Evolutionary conservation across 108 stramenopile species (phyloP).

Genomic region (Skeletonema tropicum): DNA sequence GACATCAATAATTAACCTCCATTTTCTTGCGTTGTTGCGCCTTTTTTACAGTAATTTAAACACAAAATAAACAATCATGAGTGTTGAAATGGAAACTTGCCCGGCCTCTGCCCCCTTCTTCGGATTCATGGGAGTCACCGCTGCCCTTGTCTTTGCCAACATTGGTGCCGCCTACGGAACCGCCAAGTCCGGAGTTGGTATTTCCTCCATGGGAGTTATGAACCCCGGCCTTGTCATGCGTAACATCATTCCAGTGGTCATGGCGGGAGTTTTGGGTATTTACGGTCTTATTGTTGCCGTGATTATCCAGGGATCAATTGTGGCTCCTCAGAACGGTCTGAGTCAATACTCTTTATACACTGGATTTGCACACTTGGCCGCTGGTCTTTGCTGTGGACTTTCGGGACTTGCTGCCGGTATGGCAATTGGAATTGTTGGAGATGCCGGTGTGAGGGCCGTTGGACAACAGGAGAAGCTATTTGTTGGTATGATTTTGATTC

Average conservation of each 20-base stretch:
- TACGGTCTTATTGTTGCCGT: conserved; percentile 85
- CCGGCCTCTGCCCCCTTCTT: conserved; percentile 90
- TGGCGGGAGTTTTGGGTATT: conserved; percentile 64
- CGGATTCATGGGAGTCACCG: conserved; percentile 91
- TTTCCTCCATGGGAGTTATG: conserved; percentile 98
- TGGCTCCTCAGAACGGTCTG: conserved; percentile 43
- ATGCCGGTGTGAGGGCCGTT: conserved; percentile 69
- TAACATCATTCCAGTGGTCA: conserved; percentile 71
- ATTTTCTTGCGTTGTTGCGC: no score
- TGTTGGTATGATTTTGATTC: conserved; percentile 89
- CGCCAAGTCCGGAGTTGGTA: conserved; percentile 97
- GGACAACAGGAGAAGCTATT: conserved; percentile 69
- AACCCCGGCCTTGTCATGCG: conserved; percentile 89
- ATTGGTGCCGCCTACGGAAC: conserved; percentile 99
- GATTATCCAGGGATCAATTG: conserved; percentile 68
- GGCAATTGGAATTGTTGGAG: conserved; percentile 77
- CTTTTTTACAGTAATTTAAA: not conserved
- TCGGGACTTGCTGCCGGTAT: conserved; percentile 81
- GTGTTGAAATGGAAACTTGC: conserved; percentile 93
- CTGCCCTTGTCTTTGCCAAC: conserved; percentile 90
- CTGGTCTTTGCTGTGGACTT: conserved; percentile 86
- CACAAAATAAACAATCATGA: conserved; percentile 30
- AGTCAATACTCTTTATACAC: conserved; percentile 63
- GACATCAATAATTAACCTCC: no score
- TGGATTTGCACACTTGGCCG: conserved; percentile 74